Evolutionary conservation across 345 rosid genomes (phyloP).

Genomic region (Lenwebbia sp.): DNA sequence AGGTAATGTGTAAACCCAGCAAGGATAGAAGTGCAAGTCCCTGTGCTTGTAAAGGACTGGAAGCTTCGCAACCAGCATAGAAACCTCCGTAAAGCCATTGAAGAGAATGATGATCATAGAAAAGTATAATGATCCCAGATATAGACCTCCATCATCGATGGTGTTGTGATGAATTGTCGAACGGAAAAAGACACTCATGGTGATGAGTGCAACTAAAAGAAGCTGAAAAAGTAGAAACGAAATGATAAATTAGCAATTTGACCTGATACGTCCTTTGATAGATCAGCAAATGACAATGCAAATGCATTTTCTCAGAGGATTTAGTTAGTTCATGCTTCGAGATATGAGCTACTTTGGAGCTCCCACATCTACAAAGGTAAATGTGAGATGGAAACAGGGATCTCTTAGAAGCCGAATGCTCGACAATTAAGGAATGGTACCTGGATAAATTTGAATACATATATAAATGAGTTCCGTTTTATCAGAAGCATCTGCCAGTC

Average conservation of each 20-base stretch:
- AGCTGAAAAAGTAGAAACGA: conserved; percentile 49
- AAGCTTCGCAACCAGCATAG: conserved; percentile 94
- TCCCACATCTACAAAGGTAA: neutral
- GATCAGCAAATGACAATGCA: neutral
- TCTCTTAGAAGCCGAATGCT: neutral
- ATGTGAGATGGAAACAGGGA: neutral
- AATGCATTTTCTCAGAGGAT: neutral
- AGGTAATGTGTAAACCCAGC: conserved; percentile 92
- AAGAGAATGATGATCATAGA: conserved; percentile 97
- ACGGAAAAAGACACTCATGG: conserved; percentile 95
- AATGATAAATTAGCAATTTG: conserved; percentile 1
- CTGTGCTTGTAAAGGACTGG: conserved; percentile 95
- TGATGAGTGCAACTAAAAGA: conserved; percentile 76
- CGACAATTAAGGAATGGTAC: conserved; percentile 17
- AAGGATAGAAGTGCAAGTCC: conserved; percentile 90
- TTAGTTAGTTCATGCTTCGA: neutral
- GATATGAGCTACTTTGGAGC: neutral
- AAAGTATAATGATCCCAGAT: conserved; percentile 81
- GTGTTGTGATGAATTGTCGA: conserved; percentile 73
- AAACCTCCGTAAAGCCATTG: conserved; percentile 95
- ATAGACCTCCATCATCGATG: conserved; percentile 80
- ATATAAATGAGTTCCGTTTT: conserved; percentile 85
- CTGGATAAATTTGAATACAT: conserved; percentile 94
- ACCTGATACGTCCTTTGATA: neutral
- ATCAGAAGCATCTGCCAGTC: conserved; percentile 86